phyloP scores from a whole-genome alignment of 192 early-diverging fungal genomes.

The Coemansia aciculifera region DNA sequence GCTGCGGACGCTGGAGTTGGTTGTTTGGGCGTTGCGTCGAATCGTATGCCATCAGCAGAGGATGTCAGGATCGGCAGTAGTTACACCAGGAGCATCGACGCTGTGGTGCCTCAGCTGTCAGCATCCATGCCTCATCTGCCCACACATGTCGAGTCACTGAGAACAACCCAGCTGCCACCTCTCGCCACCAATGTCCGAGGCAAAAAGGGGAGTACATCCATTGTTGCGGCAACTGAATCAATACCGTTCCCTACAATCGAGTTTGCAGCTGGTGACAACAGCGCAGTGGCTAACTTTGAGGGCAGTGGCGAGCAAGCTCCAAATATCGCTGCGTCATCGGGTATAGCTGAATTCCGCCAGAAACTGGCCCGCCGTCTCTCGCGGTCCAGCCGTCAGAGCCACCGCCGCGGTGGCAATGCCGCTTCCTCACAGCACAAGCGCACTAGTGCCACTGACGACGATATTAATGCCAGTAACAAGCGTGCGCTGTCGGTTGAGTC shows the following conservation, averaged over 20 bases:
- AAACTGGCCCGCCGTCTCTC: constrained; percentile 7
- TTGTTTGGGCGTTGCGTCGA: neutral
- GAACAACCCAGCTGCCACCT: neutral
- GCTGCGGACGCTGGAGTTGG: neutral
- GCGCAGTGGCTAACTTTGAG: neutral
- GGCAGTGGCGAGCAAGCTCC: neutral
- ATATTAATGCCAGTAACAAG: neutral
- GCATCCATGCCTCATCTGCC: constrained; percentile 26
- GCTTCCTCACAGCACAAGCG: neutral
- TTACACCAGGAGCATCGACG: constrained; percentile 1
- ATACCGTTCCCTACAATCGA: neutral
- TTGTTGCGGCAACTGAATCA: neutral
- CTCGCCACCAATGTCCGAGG: neutral
- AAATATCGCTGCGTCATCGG: neutral
- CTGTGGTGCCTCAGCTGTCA: constrained; percentile 13
- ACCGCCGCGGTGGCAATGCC: neutral
- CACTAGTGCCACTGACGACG: neutral
- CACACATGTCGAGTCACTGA: neutral
- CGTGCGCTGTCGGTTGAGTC: neutral
- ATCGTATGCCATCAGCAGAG: constrained; percentile 10
- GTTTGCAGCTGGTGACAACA: neutral
- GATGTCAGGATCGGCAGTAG: neutral
- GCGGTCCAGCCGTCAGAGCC: constrained; percentile 7
- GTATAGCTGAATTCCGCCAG: constrained; percentile 11
- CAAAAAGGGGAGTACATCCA: neutral